Evolutionary conservation across 164 flowering plant species (phyloP), one percentile per base, ranked within the genome.

Genomic region (Saururus chinensis): DNA sequence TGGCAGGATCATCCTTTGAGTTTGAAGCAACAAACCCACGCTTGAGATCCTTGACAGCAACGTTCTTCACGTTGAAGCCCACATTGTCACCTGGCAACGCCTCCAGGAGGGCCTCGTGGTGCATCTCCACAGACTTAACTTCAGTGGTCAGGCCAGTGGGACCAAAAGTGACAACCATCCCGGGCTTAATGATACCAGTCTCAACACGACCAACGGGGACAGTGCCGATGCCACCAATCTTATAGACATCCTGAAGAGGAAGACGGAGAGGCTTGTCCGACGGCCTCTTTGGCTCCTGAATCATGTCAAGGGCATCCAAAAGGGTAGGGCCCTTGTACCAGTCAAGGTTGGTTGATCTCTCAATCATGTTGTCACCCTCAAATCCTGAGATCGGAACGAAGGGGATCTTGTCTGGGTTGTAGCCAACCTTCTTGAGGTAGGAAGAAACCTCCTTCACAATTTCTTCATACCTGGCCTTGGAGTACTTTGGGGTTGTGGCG

Each of bases 141-240:
- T 69, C 64, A 23, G 72, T 64, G 65, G 64, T 61, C 7, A 64
- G 64, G 21, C 68, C 68, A 54, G 64, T 68, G 62, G 25, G 53
- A 9, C 72, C 72, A 48, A 68, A 68, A 60, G 64, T 69, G 10
- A 69, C 57, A 56, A 64, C 68, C 68, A 0, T n/a, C n/a, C 65
- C 65, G 5, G 65, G 65, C 65, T 62, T 62, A 10, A 62, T n/a
- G 48, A 62, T 23, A 53, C 65, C 65, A 26, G 64, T 61, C 55
- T 61, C 64, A 4, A 61, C 64, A 20, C 64, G 64, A 2, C 71
- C 61, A 53, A 63, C 56, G 10, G 65, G 63, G 51, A 69, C 72
- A 53, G 72, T 69, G 21, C 66, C 72, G 25, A 69, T 63, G 26
- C 73, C 64, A 56, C 66, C 61, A 51, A 54, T 56, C 67, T 64